Evolutionary conservation across 176 grass and related monocot species (phyloP).

Genomic region (sorghum (Sorghum bicolor)): Sorghum_bicolor_NCBIv3 NC_012873.2:6902001-6902500

Average conservation of each 20-base stretch:
- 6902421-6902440: neutral
- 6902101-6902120: neutral
- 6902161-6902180: neutral
- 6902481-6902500: neutral
- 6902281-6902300: neutral
- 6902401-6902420: neutral
- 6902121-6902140: neutral
- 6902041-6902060: neutral
- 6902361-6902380: neutral
- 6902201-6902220: neutral
- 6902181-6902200: neutral
- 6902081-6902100: neutral
- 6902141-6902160: neutral
- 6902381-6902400: neutral
- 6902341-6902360: neutral
- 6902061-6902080: neutral
- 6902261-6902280: neutral
- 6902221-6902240: slow-evolving; percentile 2
- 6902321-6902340: neutral
- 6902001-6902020: neutral
- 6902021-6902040: neutral
- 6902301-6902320: neutral
- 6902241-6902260: neutral
- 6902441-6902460: neutral
- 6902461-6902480: neutral